Evolutionary conservation across 2,329 filamentous ascomycete species (phyloP), one percentile per base, ranked within the genome.

Genomic region (Bimuria novae-zelandiae): DNA sequence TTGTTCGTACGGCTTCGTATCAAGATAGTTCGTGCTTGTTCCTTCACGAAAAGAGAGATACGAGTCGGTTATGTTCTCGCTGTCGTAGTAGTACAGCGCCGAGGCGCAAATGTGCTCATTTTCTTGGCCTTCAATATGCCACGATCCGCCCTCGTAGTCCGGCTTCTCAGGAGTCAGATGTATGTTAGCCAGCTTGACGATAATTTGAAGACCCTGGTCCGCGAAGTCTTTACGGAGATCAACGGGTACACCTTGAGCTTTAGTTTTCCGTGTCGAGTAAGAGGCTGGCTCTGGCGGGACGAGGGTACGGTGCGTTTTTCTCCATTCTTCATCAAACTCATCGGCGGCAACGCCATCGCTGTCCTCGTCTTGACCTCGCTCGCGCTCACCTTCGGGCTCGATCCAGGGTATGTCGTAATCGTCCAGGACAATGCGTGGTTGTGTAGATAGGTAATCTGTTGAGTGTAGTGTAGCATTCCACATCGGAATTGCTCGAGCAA

Each of bases 101-200:
- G 43, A 35, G 3, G 43, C 43, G 30, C 30, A 35, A 7, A 46
- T 46, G 43, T 46, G 29, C 22, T 46, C 43, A 21, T 46, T 46
- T 4, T 36, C 19, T 16, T 48, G 49, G 11, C 73, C 73, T 57
- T 76, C 74, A 21, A 79, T 61, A 57, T 84, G 82, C 79, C 82
- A 85, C 2, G 68, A 70, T 1, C 82, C 82, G 17, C 81, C 81
- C 0, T 70, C 65, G 57, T 83, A 87, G 0, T 59, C 59, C 0
- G 84, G 81, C 1, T 82, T 78, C 14, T 82, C 80, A 0, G 85
- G 85, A 0, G 78, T 82, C 0, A 87, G 74, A 29, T 84, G 75
- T 41, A 86, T 80, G 41, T 77, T 80, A 2, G 82, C 78, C 52
- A 89, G 73, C 61, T 87, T 86, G 33, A 87, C 78, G 43, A 88